Conservation (phyloP, 202 grass and related monocot genomes). For the Schoenoplectus triqueter region DNA sequence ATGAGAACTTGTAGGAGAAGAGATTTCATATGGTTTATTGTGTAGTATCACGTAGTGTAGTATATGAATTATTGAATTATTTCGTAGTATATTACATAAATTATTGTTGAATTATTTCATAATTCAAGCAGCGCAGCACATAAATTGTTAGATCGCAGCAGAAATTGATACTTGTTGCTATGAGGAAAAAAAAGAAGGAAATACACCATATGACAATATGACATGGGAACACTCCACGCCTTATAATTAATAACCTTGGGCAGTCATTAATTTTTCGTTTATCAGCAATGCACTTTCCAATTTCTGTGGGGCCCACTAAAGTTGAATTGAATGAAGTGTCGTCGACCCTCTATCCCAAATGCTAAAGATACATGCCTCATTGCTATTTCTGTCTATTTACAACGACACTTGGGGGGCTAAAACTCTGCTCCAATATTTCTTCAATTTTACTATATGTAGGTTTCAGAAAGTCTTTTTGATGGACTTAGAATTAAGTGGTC, state of each 20-base stretch:
- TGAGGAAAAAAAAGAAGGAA: not conserved
- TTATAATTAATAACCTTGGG: conserved; percentile 1
- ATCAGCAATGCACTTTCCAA: not conserved
- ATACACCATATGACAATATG: not conserved
- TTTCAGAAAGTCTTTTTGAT: no score
- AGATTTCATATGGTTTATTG: no score
- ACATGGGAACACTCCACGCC: not conserved
- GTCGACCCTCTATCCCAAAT: not conserved
- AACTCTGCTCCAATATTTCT: not conserved
- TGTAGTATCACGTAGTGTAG: no score
- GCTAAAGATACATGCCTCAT: not conserved
- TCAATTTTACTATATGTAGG: not conserved
- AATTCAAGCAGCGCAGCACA: no score
- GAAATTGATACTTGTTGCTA: conserved; percentile 1
- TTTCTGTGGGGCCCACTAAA: not conserved
- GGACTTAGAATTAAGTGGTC: no score
- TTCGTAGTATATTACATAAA: not conserved
- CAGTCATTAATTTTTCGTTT: conserved; percentile 9
- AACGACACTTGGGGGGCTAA: not conserved
- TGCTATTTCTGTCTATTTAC: no score
- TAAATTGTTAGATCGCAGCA: no score
- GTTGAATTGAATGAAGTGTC: not conserved
- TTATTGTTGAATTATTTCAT: not conserved
- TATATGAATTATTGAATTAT: no score
- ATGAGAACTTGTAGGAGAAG: not conserved